Conservation (phyloP, 2,329 filamentous ascomycete genomes). For the Microascus cirrosus region DNA sequence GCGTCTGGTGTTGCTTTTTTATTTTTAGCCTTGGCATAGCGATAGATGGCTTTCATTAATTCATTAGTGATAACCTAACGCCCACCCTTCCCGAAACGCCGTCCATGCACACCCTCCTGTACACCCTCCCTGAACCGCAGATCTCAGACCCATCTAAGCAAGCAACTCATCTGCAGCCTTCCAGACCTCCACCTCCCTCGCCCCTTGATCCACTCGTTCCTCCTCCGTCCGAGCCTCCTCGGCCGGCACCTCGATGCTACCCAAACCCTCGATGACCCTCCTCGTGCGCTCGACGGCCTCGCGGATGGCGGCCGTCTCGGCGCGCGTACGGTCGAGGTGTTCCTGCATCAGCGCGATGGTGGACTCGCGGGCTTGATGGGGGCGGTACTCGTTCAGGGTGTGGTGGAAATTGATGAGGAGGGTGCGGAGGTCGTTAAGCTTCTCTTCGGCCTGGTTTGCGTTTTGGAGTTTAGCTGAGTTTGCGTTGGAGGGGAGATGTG, state of each 20-base stretch:
- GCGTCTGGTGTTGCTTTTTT: background rate
- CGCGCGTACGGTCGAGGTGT: conserved; percentile 59
- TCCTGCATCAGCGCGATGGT: conserved; percentile 82
- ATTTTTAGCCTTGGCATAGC: background rate
- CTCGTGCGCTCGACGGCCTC: conserved; percentile 62
- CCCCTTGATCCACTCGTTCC: conserved; percentile 9
- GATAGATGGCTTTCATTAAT: no score
- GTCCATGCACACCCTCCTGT: no score
- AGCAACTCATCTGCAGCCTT: conserved; percentile 21
- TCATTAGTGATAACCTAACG: no score
- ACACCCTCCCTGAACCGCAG: background rate
- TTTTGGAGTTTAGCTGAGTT: conserved; percentile 17
- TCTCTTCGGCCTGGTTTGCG: conserved; percentile 56
- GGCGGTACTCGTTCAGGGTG: conserved; percentile 85
- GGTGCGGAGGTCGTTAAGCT: conserved; percentile 67
- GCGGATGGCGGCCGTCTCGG: conserved; percentile 60
- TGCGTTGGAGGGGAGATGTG: background rate
- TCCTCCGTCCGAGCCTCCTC: conserved; percentile 5
- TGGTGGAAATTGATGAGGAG: conserved; percentile 88
- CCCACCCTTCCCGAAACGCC: no score
- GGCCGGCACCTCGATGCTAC: conserved; percentile 28
- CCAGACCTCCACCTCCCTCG: conserved; percentile 27
- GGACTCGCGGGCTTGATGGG: conserved; percentile 83
- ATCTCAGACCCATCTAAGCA: background rate
- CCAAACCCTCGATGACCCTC: conserved; percentile 59